Conservation (phyloP, 768 basidiomycete genomes). For the Phaeolepiota aurea region DNA sequence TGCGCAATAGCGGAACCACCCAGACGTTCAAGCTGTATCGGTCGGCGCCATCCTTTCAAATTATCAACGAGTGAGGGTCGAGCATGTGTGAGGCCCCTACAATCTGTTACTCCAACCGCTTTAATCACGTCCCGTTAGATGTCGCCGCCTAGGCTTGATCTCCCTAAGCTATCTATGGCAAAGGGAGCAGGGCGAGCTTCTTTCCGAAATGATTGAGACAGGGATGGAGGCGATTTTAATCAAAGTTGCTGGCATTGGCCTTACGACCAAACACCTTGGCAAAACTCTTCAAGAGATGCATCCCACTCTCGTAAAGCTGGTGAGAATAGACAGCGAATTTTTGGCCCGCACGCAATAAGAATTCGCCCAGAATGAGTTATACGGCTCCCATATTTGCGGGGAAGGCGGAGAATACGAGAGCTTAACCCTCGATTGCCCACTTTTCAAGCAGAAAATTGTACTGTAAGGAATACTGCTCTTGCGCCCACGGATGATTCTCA, state of each 20-base stretch:
- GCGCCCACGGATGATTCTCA: neutral
- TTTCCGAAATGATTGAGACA: slow-evolving; percentile 77
- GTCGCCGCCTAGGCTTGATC: slow-evolving; percentile 70
- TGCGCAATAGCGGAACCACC: slow-evolving; percentile 51
- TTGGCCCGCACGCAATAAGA: neutral
- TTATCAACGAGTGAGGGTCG: slow-evolving; percentile 93
- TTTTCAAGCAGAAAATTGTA: slow-evolving; percentile 73
- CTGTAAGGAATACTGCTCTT: slow-evolving; percentile 38
- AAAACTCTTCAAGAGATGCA: slow-evolving; percentile 69
- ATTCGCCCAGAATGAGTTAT: slow-evolving; percentile 54
- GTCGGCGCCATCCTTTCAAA: slow-evolving; percentile 97
- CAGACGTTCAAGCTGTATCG: slow-evolving; percentile 79
- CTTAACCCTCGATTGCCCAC: slow-evolving; percentile 80
- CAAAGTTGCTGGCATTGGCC: slow-evolving; percentile 93
- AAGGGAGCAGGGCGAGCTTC: slow-evolving; percentile 75
- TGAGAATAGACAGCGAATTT: slow-evolving; percentile 20
- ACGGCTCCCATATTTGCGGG: slow-evolving; percentile 91
- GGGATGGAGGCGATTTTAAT: slow-evolving; percentile 81
- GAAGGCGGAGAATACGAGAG: slow-evolving; percentile 99
- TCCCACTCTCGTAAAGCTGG: slow-evolving; percentile 63
- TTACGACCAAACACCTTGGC: slow-evolving; percentile 71
- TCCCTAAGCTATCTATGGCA: slow-evolving; percentile 93
- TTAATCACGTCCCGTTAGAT: slow-evolving; percentile 35
- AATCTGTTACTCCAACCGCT: neutral
- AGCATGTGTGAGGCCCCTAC: slow-evolving; percentile 79